A percentile compares a stretch with the other conserved stretches of the same genome.
Conservation (phyloP, 768 basidiomycete genomes). For the Mycena albidolilacea region DNA sequence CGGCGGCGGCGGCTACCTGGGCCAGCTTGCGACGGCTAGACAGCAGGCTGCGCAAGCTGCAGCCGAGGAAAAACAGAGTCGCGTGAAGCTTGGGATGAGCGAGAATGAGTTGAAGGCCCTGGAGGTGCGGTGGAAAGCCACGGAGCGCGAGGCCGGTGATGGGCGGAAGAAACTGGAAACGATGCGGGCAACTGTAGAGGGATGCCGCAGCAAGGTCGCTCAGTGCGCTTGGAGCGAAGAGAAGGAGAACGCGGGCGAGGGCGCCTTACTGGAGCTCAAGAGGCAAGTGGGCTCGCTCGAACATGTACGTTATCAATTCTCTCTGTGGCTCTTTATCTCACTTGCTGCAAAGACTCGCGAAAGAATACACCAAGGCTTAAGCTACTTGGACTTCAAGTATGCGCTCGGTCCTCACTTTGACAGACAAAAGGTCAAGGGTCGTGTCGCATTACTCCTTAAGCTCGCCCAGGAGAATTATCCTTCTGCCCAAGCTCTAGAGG, state of each 20-base stretch:
- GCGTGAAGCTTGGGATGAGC: constrained; percentile 80
- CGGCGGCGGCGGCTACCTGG: constrained; percentile 94
- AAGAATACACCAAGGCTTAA: constrained; percentile 72
- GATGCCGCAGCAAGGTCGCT: constrained; percentile 64
- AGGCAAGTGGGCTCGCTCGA: constrained; percentile 67
- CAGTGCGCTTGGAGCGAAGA: constrained; percentile 84
- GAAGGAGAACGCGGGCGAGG: constrained; percentile 74
- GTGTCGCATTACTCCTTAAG: constrained; percentile 90
- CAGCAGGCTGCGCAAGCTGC: constrained; percentile 80
- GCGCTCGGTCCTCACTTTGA: constrained; percentile 87
- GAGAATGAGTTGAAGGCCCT: constrained; percentile 84
- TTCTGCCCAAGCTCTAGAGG: constrained; percentile 92
- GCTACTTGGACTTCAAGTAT: constrained; percentile 89
- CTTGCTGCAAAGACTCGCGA: constrained; percentile 73
- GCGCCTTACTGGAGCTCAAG: constrained; percentile 65
- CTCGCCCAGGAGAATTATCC: constrained; percentile 79
- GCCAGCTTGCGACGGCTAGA: constrained; percentile 91
- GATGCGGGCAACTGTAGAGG: constrained; percentile 72
- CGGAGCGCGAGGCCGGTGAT: constrained; percentile 88
- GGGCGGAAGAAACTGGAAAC: constrained; percentile 77
- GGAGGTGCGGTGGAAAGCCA: constrained; percentile 86
- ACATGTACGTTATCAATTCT: constrained; percentile 66
- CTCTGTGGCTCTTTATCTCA: constrained; percentile 29
- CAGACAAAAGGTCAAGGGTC: constrained; percentile 88
- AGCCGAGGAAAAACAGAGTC: constrained; percentile 89